phyloP scores from a whole-genome alignment of 495 filamentous ascomycete species.

The Sordaria brevicollis region DNA sequence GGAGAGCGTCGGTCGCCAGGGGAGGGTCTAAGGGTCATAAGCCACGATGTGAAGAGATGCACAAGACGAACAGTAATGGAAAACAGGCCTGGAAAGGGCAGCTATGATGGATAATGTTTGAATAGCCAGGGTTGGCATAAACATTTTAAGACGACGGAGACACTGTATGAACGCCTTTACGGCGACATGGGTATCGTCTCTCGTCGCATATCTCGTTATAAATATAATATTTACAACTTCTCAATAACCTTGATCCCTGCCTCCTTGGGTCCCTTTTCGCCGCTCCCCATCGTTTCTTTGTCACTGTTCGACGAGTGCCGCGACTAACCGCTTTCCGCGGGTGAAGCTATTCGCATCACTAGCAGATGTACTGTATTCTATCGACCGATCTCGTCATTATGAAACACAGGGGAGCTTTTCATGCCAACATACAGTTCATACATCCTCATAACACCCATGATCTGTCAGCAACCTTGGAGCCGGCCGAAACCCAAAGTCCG shows the following conservation, averaged over 20 bases:
- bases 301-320: background rate
- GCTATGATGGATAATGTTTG: background rate
- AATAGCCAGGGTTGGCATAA: background rate
- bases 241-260: background rate
- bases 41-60: too few relatives aligned
- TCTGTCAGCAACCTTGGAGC: background rate
- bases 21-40: background rate
- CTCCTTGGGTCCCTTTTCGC: background rate
- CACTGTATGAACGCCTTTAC: background rate
- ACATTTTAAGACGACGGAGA: background rate
- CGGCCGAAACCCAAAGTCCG: background rate
- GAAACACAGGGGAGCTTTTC: background rate
- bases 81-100: background rate
- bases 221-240: background rate
- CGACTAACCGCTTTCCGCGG: background rate
- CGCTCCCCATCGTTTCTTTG: background rate
- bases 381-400: background rate
- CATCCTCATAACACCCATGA: background rate
- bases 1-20: slow-evolving; percentile 37
- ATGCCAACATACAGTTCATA: background rate
- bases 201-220: background rate
- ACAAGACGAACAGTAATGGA: background rate
- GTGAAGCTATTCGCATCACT: background rate
- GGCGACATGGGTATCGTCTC: background rate
- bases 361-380: background rate